Base-by-base conservation (phyloP, 768 basidiomycete species). In the Pulveroboletus sp. region DNA sequence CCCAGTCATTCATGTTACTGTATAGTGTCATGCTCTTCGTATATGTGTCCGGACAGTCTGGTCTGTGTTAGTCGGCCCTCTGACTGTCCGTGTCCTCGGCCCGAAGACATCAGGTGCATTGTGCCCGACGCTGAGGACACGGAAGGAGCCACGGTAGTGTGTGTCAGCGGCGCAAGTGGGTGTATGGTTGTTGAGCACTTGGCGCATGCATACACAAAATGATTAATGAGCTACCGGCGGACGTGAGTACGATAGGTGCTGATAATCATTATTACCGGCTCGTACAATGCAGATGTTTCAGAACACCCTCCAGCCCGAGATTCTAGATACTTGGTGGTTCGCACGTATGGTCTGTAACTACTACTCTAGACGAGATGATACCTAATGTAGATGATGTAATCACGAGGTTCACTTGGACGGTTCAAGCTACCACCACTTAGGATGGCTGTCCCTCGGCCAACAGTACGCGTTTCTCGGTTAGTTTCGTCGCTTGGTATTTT, bases 61-160 rank as follows among this genome's bases (percentile, higher is more conserved):
- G 78, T 80, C 47, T 92, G 90, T 53, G 89, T 68, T 23, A 24
- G 34, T 12, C 63, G 50, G 29, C 66, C 78, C 2, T 65, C 69
- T n/a, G 78, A 87, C 36, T 92, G 90, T 58, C 87, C 90, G 2
- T 92, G 90, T 66, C 87, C 89, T 5, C 75, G 84, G 58, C 70
- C 75, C 8, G 79, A 90, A 60, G 90, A 92, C 58, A 72, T 88
- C 58, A 90, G 84, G 63, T 92, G 90, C 60, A 62, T 80, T 14
- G 73, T 91, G 37, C 86, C 87, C 5, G 88, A 90, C 57, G 65
- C 67, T 7, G 50, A 71, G 42, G 77, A 79, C 35, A 67, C 69
- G 12, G 71, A 71, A 6, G 75, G 75, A 14, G 82, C 77, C 12
- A 85, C 87, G 0, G 79, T 87, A 4, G 63, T 90, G 21, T 91